These are phyloP conservation scores for Corchorus capsularis DNA, from an alignment of 345 rosid genomes.

Conservation along the genomic window DNA sequence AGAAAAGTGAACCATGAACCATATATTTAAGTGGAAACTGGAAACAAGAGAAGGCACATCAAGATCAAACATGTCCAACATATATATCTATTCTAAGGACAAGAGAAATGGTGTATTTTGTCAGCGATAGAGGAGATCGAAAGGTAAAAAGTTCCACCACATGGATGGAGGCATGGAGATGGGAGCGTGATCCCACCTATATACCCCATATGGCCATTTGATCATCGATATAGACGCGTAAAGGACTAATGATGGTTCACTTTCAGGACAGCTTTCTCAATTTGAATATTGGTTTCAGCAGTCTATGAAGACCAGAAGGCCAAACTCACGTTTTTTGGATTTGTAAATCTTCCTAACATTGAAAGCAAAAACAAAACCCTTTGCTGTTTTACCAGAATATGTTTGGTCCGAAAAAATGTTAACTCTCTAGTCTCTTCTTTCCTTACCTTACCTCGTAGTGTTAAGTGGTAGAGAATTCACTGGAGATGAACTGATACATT, in stretches of 20 bases:
- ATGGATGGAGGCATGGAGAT: background rate
- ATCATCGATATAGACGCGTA: background rate
- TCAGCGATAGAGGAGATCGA: background rate
- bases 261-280: background rate
- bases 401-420: background rate
- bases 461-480: background rate
- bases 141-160: background rate
- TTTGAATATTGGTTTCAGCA: background rate
- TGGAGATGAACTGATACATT: background rate
- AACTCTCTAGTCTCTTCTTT: background rate
- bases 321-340: background rate
- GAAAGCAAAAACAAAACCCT: background rate
- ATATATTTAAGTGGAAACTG: background rate
- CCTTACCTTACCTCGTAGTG: background rate
- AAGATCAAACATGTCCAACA: background rate
- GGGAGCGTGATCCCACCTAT: background rate
- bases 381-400: slow-evolving; percentile 4
- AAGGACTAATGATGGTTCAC: background rate
- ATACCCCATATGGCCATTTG: background rate
- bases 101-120: background rate
- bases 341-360: background rate
- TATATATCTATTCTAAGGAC: background rate
- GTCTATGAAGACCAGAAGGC: background rate
- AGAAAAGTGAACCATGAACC: background rate
- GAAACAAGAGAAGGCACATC: background rate